Percentiles rank a stretch among this genome's conserved stretches.
Evolutionary conservation across 225 moss, liverwort and hornwort species (phyloP).

Genomic region (Bryoerythrophyllum caledonicum): DNA sequence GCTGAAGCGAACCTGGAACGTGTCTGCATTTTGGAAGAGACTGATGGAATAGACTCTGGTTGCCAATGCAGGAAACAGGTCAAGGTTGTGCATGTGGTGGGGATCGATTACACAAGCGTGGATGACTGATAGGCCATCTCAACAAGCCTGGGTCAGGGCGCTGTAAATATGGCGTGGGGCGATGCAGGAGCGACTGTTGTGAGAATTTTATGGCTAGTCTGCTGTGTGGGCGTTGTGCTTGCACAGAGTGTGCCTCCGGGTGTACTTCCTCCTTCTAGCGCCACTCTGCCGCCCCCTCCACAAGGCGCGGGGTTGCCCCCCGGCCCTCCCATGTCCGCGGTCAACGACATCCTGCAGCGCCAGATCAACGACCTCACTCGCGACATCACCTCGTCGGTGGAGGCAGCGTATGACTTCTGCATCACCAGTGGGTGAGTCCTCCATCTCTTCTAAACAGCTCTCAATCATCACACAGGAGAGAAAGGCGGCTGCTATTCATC

Average conservation of each 20-base stretch:
- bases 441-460: too few relatives aligned
- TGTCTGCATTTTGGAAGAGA: background rate
- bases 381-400: conserved; percentile 23
- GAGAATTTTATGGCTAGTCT: background rate
- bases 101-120: background rate
- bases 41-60: background rate
- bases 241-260: background rate
- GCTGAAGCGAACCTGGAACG: background rate
- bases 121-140: conserved; percentile 2
- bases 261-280: background rate
- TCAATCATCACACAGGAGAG: too few relatives aligned
- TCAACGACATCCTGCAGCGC: background rate
- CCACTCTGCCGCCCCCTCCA: conserved; percentile 18
- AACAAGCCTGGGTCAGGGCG: background rate
- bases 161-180: conserved; percentile 1
- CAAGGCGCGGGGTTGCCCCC: conserved; percentile 26
- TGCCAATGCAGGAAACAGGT: background rate
- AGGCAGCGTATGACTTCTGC: conserved; percentile 32
- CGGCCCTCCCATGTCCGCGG: background rate
- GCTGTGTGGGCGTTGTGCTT: conserved; percentile 13
- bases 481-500: too few relatives aligned
- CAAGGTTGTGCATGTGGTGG: background rate
- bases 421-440: conserved; percentile 39
- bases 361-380: conserved; percentile 23
- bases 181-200: too few relatives aligned